Conservation (phyloP, 140 eudicot species). For the Stevia rebaudiana region DNA sequence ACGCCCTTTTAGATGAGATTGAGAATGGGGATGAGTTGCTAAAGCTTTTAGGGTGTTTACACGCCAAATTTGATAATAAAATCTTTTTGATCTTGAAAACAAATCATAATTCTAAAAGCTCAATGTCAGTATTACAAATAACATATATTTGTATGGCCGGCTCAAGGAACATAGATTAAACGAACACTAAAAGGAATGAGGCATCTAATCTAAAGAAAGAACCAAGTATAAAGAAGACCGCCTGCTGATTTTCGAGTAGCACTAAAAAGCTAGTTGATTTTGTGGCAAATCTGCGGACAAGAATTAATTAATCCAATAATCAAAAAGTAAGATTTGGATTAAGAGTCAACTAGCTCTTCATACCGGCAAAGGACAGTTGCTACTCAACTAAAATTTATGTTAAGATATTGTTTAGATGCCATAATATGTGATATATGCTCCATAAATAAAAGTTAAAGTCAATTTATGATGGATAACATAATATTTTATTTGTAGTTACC, state of each 20-base stretch:
- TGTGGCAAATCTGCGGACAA: slow-evolving; percentile 23
- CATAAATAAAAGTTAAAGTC: no score
- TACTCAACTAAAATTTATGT: neutral
- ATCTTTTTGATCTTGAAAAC: no score
- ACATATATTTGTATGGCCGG: neutral
- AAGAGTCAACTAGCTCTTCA: slow-evolving; percentile 32
- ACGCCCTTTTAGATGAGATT: no score
- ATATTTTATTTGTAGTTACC: no score
- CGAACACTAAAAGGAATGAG: neutral
- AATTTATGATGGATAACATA: no score
- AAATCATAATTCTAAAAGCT: no score
- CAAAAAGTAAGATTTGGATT: neutral
- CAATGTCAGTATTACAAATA: no score
- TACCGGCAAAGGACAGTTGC: slow-evolving; percentile 15
- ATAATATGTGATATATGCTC: no score
- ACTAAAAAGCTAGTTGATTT: slow-evolving; percentile 19
- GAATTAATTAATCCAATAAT: neutral
- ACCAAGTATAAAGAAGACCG: slow-evolving; percentile 18
- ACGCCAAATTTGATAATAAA: no score
- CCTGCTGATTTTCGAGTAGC: neutral
- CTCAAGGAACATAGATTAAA: neutral
- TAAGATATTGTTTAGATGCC: no score
- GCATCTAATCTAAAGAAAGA: slow-evolving; percentile 3
- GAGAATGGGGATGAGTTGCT: no score
- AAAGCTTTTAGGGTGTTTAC: no score